These are phyloP conservation scores for Aschersonia sp. DNA, from an alignment of 2,329 filamentous ascomycete genomes.

Conservation along the genomic window DNA sequence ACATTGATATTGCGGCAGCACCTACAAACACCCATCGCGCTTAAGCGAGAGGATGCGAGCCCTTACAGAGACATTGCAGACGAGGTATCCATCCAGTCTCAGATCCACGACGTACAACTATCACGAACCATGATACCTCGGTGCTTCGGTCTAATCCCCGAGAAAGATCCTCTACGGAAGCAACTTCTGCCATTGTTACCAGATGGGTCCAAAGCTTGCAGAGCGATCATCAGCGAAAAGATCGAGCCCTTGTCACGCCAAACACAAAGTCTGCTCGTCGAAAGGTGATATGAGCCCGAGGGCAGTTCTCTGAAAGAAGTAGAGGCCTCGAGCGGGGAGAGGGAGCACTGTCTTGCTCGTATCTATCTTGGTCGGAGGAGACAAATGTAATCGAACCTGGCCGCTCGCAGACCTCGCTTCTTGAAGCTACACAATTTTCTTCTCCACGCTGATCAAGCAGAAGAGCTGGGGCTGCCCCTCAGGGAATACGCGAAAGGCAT, in stretches of 20 bases:
- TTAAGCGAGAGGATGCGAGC: conserved; percentile 4
- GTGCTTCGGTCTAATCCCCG: neutral
- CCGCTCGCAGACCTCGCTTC: conserved; percentile 2
- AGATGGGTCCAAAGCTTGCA: conserved; percentile 7
- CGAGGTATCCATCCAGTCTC: conserved; percentile 1
- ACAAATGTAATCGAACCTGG: neutral
- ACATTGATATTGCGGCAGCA: neutral
- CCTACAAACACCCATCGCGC: neutral
- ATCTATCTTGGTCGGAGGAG: conserved; percentile 29
- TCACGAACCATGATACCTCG: neutral
- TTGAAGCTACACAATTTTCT: conserved; percentile 34
- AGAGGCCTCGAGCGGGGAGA: conserved; percentile 14
- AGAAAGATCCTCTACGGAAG: conserved; percentile 4
- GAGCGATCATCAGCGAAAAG: conserved; percentile 15
- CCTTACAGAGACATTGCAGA: conserved; percentile 3
- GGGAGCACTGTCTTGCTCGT: conserved; percentile 31
- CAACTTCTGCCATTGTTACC: conserved; percentile 9
- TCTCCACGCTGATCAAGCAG: conserved; percentile 34
- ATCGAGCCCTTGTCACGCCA: conserved; percentile 9
- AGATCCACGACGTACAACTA: neutral
- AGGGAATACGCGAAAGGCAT: conserved; percentile 26
- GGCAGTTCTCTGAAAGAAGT: neutral
- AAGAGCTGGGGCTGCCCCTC: conserved; percentile 20
- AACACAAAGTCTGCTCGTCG: conserved; percentile 7
- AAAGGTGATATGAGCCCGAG: conserved; percentile 6